Conservation (phyloP, 495 filamentous ascomycete species). For the Tirmania nivea region DNA sequence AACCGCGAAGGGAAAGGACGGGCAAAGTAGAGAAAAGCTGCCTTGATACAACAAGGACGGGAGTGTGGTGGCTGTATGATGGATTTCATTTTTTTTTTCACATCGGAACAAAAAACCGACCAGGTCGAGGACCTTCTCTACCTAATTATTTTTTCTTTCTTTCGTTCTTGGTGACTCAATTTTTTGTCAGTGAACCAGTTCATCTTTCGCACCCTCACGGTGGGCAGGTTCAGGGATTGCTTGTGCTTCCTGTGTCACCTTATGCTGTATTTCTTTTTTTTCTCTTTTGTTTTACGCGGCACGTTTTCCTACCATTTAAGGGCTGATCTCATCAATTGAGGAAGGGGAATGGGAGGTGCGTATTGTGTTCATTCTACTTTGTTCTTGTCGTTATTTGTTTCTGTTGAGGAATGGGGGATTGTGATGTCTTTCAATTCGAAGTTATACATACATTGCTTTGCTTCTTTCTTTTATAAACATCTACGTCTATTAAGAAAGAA, state of each 20-base stretch:
- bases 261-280: background rate
- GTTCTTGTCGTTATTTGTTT: background rate
- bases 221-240: no score
- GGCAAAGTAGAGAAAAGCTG: background rate
- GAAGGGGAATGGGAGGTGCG: background rate
- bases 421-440: background rate
- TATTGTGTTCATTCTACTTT: background rate
- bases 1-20: background rate
- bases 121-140: background rate
- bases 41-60: background rate
- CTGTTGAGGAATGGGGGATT: background rate
- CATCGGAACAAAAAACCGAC: background rate
- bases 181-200: no score
- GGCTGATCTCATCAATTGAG: no score
- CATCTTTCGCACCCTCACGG: no score
- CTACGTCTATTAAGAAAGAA: no score
- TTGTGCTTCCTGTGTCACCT: no score
- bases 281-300: background rate
- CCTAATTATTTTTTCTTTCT: background rate
- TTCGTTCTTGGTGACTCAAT: no score
- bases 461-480: background rate
- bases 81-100: background rate
- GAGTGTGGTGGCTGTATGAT: background rate
- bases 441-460: background rate
- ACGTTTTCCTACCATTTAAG: no score